These are phyloP conservation scores for Cladosporium colombiae DNA, from an alignment of 2,329 filamentous ascomycete species.

Conservation along the genomic window DNA sequence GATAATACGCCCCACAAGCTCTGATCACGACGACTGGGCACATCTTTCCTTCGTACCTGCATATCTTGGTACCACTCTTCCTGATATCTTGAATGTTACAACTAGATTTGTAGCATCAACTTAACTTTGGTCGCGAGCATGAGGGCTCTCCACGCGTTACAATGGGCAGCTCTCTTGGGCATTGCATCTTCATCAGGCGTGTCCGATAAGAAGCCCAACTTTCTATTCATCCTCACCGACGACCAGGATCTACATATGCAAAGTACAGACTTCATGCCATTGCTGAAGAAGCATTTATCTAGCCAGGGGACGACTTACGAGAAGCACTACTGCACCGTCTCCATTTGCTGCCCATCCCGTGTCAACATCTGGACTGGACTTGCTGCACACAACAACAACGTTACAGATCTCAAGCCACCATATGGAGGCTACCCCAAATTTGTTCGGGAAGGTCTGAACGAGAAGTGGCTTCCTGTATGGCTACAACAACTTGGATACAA, in stretches of 20 bases:
- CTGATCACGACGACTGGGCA: neutral
- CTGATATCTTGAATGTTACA: neutral
- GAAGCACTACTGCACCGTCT: constrained; percentile 66
- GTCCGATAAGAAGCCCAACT: constrained; percentile 50
- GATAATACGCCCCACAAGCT: constrained; percentile 2
- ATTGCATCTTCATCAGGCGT: neutral
- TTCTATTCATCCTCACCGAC: constrained; percentile 68
- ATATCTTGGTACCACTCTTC: neutral
- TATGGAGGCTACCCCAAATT: constrained; percentile 68
- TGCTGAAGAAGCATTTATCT: constrained; percentile 38
- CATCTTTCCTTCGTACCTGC: constrained; percentile 4
- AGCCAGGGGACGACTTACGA: constrained; percentile 49
- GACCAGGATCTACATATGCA: constrained; percentile 66
- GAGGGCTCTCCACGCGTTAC: neutral
- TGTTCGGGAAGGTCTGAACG: constrained; percentile 63
- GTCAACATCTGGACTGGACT: constrained; percentile 67
- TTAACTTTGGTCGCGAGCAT: neutral
- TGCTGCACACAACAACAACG: constrained; percentile 70
- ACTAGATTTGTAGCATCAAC: neutral
- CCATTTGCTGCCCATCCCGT: constrained; percentile 68
- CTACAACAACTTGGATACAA: constrained; percentile 68
- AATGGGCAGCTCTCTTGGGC: neutral
- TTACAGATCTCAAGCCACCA: constrained; percentile 59
- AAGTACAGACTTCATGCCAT: constrained; percentile 63
- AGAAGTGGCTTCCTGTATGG: constrained; percentile 70